Percentiles rank a stretch among this genome's conserved stretches.
Evolutionary conservation across 441 rosid species (phyloP).

Genomic region (Mallotus japonicus): DNA sequence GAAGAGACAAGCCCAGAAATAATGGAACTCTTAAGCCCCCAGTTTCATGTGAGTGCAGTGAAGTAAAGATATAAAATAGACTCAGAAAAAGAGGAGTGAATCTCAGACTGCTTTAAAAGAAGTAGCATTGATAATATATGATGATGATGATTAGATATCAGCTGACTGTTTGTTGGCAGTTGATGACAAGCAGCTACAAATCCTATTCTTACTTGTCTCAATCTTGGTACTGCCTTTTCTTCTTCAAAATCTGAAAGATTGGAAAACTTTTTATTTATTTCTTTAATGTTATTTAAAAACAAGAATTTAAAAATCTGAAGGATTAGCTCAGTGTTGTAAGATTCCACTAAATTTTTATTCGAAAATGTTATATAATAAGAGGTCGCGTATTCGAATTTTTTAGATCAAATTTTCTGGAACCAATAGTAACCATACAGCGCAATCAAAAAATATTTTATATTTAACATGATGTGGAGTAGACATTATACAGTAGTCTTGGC

Average conservation of each 20-base stretch:
- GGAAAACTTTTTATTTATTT: neutral
- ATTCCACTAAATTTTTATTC: too few species aligned
- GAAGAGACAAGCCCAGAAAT: neutral
- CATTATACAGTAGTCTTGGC: too few species aligned
- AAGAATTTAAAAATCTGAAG: too few species aligned
- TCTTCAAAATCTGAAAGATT: neutral
- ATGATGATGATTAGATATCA: conserved; percentile 26
- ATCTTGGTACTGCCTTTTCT: conserved; percentile 3
- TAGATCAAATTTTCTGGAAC: too few species aligned
- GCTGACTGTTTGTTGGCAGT: conserved; percentile 55
- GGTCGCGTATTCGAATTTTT: too few species aligned
- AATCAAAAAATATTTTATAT: too few species aligned
- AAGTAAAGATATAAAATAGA: conserved; percentile 8
- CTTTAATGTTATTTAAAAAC: too few species aligned
- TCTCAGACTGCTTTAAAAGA: conserved; percentile 30
- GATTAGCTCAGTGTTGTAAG: too few species aligned
- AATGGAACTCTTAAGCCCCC: neutral
- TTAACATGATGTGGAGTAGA: too few species aligned
- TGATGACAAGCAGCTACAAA: conserved; percentile 24
- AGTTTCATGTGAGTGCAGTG: neutral
- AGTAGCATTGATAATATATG: neutral
- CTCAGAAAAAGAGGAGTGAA: conserved; percentile 18
- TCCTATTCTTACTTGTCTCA: conserved; percentile 24
- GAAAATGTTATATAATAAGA: too few species aligned
- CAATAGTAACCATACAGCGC: too few species aligned